Conservation (phyloP, 768 basidiomycete genomes). For the Trametes elegans region DNA sequence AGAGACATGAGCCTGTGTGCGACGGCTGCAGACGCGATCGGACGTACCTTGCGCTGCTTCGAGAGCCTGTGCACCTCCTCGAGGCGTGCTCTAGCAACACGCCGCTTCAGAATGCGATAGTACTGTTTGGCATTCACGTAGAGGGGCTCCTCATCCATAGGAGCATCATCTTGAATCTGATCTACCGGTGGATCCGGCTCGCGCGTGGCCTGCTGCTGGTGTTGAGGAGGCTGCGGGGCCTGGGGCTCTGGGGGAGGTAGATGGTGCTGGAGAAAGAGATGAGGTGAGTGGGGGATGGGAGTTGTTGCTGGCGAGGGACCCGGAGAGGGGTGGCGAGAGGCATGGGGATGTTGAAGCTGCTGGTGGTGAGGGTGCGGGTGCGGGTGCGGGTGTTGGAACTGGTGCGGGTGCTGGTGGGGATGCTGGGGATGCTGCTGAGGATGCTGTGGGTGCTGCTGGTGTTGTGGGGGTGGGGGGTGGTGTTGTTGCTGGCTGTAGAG, state of each 20-base stretch:
- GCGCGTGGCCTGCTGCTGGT: slow-evolving; percentile 17
- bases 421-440: slow-evolving; percentile 4
- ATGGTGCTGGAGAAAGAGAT: slow-evolving; percentile 33
- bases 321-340: slow-evolving; percentile 32
- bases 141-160: slow-evolving; percentile 92
- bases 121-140: slow-evolving; percentile 99
- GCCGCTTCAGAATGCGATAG: slow-evolving; percentile 94
- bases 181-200: slow-evolving; percentile 30
- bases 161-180: slow-evolving; percentile 36
- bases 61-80: slow-evolving; percentile 94
- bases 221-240: slow-evolving; percentile 3
- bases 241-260: slow-evolving; percentile 9
- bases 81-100: slow-evolving; percentile 85
- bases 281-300: slow-evolving; percentile 25
- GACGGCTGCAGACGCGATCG: slow-evolving; percentile 1
- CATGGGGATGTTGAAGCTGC: slow-evolving; percentile 21
- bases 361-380: slow-evolving; percentile 13
- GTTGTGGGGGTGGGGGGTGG: slow-evolving; percentile 13
- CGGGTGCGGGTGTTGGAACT: slow-evolving; percentile 22
- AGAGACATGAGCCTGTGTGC: slow-evolving; percentile 8
- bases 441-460: slow-evolving; percentile 19
- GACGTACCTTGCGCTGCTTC: slow-evolving; percentile 81
- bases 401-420: slow-evolving; percentile 29
- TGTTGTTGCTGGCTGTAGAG: slow-evolving; percentile 23
- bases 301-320: slow-evolving; percentile 28